Conservation (phyloP, 257 asterid genomes). For the Ophiorrhiza pumila region DNA sequence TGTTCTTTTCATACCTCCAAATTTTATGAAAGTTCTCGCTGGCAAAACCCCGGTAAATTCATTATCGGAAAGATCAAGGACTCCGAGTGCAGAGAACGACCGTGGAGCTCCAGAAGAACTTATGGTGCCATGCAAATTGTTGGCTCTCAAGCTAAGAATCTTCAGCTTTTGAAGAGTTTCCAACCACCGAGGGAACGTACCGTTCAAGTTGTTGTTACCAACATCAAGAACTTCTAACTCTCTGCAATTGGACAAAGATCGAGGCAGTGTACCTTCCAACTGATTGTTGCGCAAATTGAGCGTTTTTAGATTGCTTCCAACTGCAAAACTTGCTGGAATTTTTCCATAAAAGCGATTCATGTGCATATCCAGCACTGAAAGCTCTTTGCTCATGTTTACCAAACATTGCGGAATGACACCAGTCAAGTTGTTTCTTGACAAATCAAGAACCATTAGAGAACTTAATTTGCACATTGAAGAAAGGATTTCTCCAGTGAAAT, state of each 20-base stretch:
- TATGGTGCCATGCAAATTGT: slow-evolving; percentile 21
- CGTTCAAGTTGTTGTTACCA: slow-evolving; percentile 26
- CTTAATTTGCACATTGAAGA: slow-evolving; percentile 2
- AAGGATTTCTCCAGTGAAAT: slow-evolving; percentile 20
- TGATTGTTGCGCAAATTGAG: slow-evolving; percentile 23
- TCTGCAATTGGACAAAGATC: slow-evolving; percentile 23
- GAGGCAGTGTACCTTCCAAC: slow-evolving; percentile 29
- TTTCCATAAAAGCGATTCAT: slow-evolving; percentile 17
- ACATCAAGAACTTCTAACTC: slow-evolving; percentile 29
- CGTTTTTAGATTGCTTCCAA: slow-evolving; percentile 17
- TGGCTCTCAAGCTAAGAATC: slow-evolving; percentile 33
- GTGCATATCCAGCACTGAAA: slow-evolving; percentile 15
- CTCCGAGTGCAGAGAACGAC: slow-evolving; percentile 17
- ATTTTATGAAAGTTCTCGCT: slow-evolving; percentile 4
- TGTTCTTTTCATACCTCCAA: slow-evolving; percentile 21
- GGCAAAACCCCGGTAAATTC: slow-evolving; percentile 25
- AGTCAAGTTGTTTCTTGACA: slow-evolving; percentile 16
- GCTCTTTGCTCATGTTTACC: neutral
- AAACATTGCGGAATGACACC: slow-evolving; percentile 21
- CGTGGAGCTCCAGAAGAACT: neutral
- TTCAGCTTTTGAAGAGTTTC: slow-evolving; percentile 23
- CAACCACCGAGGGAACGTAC: slow-evolving; percentile 29
- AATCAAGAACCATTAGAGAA: slow-evolving; percentile 6
- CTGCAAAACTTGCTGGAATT: slow-evolving; percentile 21
- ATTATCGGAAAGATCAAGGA: slow-evolving; percentile 31